Evolutionary conservation across 2,329 filamentous ascomycete genomes (phyloP).

Genomic region (Teratosphaeria nubilosa): DNA sequence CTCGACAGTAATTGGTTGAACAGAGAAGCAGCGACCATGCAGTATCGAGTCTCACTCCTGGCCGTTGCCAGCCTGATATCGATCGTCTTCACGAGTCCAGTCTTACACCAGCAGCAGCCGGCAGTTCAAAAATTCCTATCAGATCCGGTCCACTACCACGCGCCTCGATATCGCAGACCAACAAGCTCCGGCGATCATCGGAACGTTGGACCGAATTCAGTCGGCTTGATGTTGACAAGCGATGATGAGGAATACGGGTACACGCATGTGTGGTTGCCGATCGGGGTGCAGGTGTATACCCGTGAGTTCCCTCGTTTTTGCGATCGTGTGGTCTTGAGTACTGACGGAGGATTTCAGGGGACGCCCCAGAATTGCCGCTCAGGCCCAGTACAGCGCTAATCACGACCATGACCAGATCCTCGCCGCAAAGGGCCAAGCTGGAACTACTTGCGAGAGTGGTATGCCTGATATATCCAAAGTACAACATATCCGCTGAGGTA

Average conservation of each 20-base stretch:
- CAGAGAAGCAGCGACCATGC: background rate
- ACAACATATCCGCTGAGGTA: constrained; percentile 1
- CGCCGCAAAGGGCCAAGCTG: constrained; percentile 10
- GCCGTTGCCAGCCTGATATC: background rate
- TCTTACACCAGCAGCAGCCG: background rate
- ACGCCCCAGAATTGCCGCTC: constrained; percentile 17
- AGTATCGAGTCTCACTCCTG: background rate
- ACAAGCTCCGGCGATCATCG: background rate
- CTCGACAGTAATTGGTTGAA: background rate
- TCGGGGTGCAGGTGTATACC: constrained; percentile 17
- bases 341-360: constrained; percentile 11
- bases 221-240: constrained; percentile 21
- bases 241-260: constrained; percentile 8
- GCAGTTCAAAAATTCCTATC: background rate
- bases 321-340: background rate
- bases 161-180: background rate
- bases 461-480: constrained; percentile 12
- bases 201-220: constrained; percentile 16
- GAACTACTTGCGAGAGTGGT: constrained; percentile 15
- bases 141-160: background rate
- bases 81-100: background rate
- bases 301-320: constrained; percentile 10
- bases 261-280: constrained; percentile 21
- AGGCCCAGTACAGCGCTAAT: constrained; percentile 20
- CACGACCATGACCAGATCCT: constrained; percentile 19